Evolutionary conservation across 306 rosid genomes (phyloP), one percentile per base, ranked within the genome.

Genomic region (Citrullus colocynthis): DNA sequence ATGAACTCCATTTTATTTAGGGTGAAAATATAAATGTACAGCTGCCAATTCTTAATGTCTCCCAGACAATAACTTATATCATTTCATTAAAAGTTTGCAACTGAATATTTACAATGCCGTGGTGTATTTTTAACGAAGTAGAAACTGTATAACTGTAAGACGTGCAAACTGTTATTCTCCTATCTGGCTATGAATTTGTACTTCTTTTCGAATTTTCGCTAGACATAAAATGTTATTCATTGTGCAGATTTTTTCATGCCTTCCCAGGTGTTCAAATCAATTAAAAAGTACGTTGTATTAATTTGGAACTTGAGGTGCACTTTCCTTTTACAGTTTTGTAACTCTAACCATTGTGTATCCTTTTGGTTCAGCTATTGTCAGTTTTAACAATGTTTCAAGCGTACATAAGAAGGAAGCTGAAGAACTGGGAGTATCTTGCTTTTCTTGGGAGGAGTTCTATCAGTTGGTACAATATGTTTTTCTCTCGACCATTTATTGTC

Each of bases 171-270:
- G 8, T 20, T 14, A 17, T 67, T 41, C 74, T 67, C 52, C 20
- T 67, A 18, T 67, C 74, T 41, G 34, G 54, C 37, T 70, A 11
- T 18, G 36, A 41, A 20, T 67, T 67, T 44, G 56, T 42, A 13
- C 44, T 67, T 67, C 77, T 20, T 80, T 21, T 52, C 5, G 57
- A 20, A 9, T 66, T 65, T 16, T 42, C 20, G 16, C 17, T 41
- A 21, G 56, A 70, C 37, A 44, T 12, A 1, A 15, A 28, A 28
- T 72, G 15, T 72, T 72, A 30, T 49, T 72, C 42, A 4, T 28
- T 72, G 59, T 78, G 88, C 97, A 95, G 98, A 78, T 95, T 67
- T 84, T 95, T 32, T 92, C 96, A 28, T 89, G 97, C 85, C 96
- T 92, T 74, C 88, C 78, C 56, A 78, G 81, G 30, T 92, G 98